Percentiles rank a stretch among this genome's conserved stretches.
These are phyloP conservation scores for Penicillium subrubescens DNA, from an alignment of 495 filamentous ascomycete genomes.

Conservation along the genomic window DNA sequence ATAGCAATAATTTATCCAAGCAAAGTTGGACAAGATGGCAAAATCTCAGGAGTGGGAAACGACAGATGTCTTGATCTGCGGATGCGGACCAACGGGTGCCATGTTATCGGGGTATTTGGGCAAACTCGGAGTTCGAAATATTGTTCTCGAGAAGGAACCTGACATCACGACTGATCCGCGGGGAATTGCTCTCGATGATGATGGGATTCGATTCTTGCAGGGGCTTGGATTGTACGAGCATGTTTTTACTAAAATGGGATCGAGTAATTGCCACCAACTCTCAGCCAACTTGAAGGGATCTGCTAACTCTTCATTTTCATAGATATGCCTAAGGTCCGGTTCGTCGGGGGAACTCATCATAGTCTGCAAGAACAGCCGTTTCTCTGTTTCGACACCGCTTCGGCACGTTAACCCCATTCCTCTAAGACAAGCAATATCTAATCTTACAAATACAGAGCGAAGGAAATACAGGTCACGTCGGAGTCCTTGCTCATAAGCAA, in stretches of 20 bases:
- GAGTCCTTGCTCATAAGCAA: conserved; percentile 16
- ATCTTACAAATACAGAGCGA: conserved; percentile 1
- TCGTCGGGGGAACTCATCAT: conserved; percentile 26
- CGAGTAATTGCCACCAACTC: conserved; percentile 17
- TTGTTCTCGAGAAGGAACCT: conserved; percentile 47
- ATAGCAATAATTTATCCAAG: not conserved
- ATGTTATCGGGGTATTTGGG: conserved; percentile 40
- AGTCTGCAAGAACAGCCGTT: conserved; percentile 6
- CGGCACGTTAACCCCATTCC: not conserved
- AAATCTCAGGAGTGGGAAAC: conserved; percentile 26
- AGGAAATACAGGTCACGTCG: conserved; percentile 18
- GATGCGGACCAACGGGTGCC: conserved; percentile 42
- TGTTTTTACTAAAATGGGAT: conserved; percentile 38
- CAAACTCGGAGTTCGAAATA: conserved; percentile 24
- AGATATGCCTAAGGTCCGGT: conserved; percentile 33
- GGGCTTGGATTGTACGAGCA: conserved; percentile 45
- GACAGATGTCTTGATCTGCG: conserved; percentile 43
- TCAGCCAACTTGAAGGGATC: not conserved
- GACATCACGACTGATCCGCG: conserved; percentile 52
- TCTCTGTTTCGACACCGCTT: conserved; percentile 11
- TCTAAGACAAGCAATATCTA: conserved; percentile 7
- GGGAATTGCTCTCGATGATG: conserved; percentile 53
- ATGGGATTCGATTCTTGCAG: conserved; percentile 51
- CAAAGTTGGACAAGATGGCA: not conserved
- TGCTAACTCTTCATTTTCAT: not conserved